Evolutionary conservation across 805 yeast genomes (phyloP), one percentile per base, ranked within the genome.

Genomic region (Candida incommunis): DNA sequence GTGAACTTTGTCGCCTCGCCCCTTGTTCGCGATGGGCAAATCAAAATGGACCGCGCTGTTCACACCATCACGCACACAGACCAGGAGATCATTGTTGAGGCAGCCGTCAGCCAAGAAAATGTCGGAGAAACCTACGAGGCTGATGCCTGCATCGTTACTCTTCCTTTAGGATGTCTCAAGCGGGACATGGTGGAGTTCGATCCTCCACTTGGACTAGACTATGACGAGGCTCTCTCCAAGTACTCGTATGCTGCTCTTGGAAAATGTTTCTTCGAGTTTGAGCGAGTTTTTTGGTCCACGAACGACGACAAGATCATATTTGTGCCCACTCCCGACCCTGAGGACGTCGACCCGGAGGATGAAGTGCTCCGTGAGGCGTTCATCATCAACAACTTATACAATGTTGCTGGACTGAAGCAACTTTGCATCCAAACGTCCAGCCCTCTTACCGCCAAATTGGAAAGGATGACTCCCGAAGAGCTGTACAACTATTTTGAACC

Each of bases 161-260:
- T 53, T 11, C 63, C 63, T 27, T 51, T 59, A 2, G 63, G 63
- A 9, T 52, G 48, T 18, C 46, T 59, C 34, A 54, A 60, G 50
- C 23, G 35, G 16, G 44, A 47, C 20, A 49, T 47, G 44, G 47
- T 59, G 15, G 21, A 45, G 44, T 50, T 59, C 44, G 24, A 42
- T 20, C 61, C 63, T 11, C 43, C 43, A 9, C 49, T 60, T 22
- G 53, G 55, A 18, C 21, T 37, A 5, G 48, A 48, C 16, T 41
- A 46, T 23, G 22, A 42, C 22, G 37, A 45, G 3, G 53, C 60
- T 5, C 43, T 58, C 21, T 42, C 46, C 22, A 46, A 50, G 43
- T 31, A 31, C 37, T 41, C 56, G 7, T 58, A 48, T 43, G 62
- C 58, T 15, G 44, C 53, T 7, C 49, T 59, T 21, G 63, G 62